Evolutionary conservation across 148 eudicot genomes (phyloP).

Genomic region (Fagopyrum homotropicum): DNA sequence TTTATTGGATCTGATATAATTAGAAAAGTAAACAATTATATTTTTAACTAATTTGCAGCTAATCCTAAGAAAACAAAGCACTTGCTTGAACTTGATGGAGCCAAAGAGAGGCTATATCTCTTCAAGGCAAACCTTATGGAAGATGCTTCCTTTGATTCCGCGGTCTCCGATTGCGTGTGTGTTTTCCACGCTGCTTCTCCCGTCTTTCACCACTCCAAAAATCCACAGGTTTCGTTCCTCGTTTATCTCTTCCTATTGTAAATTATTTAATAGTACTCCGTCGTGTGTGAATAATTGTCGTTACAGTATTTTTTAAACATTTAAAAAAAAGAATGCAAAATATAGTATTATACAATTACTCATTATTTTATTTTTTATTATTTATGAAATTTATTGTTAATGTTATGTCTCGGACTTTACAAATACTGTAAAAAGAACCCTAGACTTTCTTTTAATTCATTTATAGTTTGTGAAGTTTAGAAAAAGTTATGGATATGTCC

Average conservation of each 20-base stretch:
- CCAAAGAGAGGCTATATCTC: constrained; percentile 19
- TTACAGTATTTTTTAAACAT: too few relatives aligned
- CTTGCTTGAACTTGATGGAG: constrained; percentile 25
- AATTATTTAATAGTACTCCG: not conserved
- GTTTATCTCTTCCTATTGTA: too few relatives aligned
- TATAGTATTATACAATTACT: too few relatives aligned
- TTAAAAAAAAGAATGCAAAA: too few relatives aligned
- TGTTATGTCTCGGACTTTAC: too few relatives aligned
- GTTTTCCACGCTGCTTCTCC: constrained; percentile 33
- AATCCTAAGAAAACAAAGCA: constrained; percentile 25
- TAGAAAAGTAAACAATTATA: not conserved
- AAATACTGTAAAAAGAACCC: too few relatives aligned
- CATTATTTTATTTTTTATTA: too few relatives aligned
- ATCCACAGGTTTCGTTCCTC: constrained; percentile 2
- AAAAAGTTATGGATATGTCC: too few relatives aligned
- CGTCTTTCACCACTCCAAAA: constrained; percentile 4
- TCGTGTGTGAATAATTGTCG: too few relatives aligned
- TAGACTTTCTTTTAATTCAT: too few relatives aligned
- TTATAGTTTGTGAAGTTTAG: too few relatives aligned
- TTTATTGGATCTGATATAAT: not conserved
- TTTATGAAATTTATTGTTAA: too few relatives aligned
- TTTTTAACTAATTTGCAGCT: constrained; percentile 6
- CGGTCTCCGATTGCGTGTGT: constrained; percentile 25
- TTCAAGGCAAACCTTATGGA: constrained; percentile 29
- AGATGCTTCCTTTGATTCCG: constrained; percentile 29